Percentiles rank a stretch among this genome's conserved stretches.
phyloP scores from a whole-genome alignment of 1,284 basidiomycete genomes.

The Omphalotus olearius region DNA sequence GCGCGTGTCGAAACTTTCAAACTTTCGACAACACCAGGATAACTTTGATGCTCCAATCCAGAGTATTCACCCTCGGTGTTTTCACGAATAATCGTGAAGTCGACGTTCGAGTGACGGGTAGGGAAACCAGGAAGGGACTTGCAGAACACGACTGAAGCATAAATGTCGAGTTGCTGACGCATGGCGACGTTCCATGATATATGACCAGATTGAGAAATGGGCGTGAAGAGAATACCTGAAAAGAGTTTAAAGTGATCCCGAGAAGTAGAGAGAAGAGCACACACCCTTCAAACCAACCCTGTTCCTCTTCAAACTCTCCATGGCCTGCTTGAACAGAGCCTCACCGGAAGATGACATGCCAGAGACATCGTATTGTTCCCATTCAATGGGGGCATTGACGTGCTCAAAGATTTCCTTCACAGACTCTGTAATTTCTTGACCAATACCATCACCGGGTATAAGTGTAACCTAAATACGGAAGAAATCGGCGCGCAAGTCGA shows the following conservation, averaged over 20 bases:
- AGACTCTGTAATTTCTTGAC: conserved; percentile 94
- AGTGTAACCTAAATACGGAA: conserved; percentile 70
- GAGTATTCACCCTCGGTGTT: conserved; percentile 99
- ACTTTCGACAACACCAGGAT: conserved; percentile 97
- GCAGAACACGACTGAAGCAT: conserved; percentile 97
- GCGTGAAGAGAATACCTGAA: conserved; percentile 96
- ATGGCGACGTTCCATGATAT: conserved; percentile 99
- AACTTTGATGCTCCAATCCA: conserved; percentile 97
- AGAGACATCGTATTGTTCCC: conserved; percentile 98
- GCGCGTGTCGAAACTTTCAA: conserved; percentile 96
- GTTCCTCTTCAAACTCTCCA: conserved; percentile 96
- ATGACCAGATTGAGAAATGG: conserved; percentile 93
- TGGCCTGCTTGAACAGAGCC: conserved; percentile 94
- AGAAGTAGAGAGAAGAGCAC: conserved; percentile 18
- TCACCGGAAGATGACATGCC: conserved; percentile 95
- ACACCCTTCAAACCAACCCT: conserved; percentile 97
- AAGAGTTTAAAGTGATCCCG: conserved; percentile 6
- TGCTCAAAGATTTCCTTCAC: conserved; percentile 99
- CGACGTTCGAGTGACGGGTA: conserved; percentile 94
- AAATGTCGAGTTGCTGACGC: conserved; percentile 99
- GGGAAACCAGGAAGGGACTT: conserved; percentile 97
- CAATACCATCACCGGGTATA: conserved; percentile 96
- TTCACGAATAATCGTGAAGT: conserved; percentile 99
- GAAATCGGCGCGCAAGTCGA: conserved; percentile 19
- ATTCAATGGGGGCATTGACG: conserved; percentile 98